Conservation (phyloP, 441 rosid species). For the Syzygium syzygioides region DNA sequence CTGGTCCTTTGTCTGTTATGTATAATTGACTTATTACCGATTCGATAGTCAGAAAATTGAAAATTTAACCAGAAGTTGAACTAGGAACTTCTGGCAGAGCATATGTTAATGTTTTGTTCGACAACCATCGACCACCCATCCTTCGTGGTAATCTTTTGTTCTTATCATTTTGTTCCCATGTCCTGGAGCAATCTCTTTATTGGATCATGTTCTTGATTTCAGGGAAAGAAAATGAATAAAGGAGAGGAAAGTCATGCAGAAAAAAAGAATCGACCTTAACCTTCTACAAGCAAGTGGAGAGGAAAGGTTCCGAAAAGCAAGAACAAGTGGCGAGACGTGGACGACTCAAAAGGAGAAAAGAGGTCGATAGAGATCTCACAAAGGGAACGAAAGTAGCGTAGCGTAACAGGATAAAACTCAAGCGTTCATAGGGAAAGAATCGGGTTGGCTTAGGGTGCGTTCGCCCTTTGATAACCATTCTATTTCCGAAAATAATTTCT, state of each 20-base stretch:
- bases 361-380: neutral
- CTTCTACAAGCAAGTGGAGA: neutral
- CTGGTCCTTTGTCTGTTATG: neutral
- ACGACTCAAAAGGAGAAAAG: neutral
- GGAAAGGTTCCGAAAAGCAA: neutral
- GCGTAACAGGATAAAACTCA: neutral
- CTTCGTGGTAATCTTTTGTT: neutral
- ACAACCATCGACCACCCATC: neutral
- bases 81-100: neutral
- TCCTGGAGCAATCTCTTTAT: neutral
- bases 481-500: too few relatives aligned
- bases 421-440: neutral
- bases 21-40: neutral
- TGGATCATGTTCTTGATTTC: neutral
- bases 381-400: neutral
- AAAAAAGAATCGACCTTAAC: neutral
- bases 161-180: neutral
- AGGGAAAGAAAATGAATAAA: neutral
- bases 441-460: neutral
- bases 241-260: neutral
- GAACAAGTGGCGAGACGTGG: neutral
- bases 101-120: neutral
- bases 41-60: neutral
- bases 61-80: neutral
- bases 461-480: too few relatives aligned